These are phyloP conservation scores for Apiospora aurea DNA, from an alignment of 2,329 filamentous ascomycete genomes.

Conservation along the genomic window DNA sequence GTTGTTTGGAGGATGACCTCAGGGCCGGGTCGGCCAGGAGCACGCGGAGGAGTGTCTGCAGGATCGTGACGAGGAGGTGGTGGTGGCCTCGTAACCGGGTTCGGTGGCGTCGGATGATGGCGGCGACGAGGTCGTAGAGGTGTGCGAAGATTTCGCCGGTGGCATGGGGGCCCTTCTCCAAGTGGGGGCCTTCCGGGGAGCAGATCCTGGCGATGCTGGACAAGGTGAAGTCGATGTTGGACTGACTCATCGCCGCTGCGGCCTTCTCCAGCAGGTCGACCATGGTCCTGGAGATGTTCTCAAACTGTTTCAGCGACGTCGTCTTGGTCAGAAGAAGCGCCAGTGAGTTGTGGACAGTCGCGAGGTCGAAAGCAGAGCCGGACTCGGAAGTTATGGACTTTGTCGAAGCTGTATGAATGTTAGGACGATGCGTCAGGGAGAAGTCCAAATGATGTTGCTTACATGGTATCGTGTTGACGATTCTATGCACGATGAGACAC, in stretches of 20 bases:
- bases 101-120: conserved; percentile 65
- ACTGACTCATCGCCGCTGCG: conserved; percentile 60
- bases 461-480: conserved; percentile 28
- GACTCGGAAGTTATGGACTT: background rate
- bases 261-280: conserved; percentile 58
- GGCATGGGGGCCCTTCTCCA: conserved; percentile 34
- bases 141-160: conserved; percentile 50
- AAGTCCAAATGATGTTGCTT: background rate
- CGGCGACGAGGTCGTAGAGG: conserved; percentile 61
- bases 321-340: conserved; percentile 34
- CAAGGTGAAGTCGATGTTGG: conserved; percentile 63
- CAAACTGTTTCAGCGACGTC: conserved; percentile 38
- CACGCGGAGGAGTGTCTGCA: conserved; percentile 63
- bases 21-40: conserved; percentile 52
- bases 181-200: conserved; percentile 33
- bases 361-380: conserved; percentile 33
- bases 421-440: background rate
- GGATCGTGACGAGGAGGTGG: conserved; percentile 60
- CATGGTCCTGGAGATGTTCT: conserved; percentile 36
- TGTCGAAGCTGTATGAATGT: background rate
- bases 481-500: conserved; percentile 25
- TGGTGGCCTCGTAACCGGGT: conserved; percentile 68
- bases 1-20: conserved; percentile 26
- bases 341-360: conserved; percentile 36
- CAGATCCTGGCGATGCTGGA: conserved; percentile 50